Base-by-base conservation (phyloP, 495 filamentous ascomycete species). In the Xylaria intraflava region DNA sequence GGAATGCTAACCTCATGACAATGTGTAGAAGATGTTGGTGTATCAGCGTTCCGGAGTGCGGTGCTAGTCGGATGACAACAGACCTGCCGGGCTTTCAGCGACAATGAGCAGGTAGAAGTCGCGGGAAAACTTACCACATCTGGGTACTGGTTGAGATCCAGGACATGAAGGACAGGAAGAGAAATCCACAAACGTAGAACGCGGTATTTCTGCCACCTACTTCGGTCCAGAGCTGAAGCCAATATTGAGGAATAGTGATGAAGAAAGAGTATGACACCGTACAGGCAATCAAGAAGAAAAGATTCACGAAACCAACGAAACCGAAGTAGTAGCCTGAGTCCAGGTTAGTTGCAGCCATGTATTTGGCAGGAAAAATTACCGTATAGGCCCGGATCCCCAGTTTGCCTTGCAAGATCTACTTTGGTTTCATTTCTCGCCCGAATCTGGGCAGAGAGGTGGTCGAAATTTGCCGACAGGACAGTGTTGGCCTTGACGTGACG, bases 321-420 rank as follows among this genome's bases (percentile, higher is more conserved):
- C 65, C 62, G 20, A 83, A 62, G 49, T 86, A 87, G 58, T 84
- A 86, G 0, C 68, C 73, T 76, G 49, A 3, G 1, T 16, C 10
- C 4, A 2, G 8, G 16, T 49, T 26, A 49, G 31, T 39, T 2
- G 19, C 14, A 17, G 9, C 39, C 16, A 6, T 35, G 5, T 16
- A 9, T 19, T 24, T 36, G n/a, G 3, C 19, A 9, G 17, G 17
- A 12, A 27, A 11, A 9, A 5, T 6, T 61, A 72, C 67, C 27
- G 59, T 86, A 86, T 36, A 84, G 71, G 1, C 77, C 63, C 0
- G 77, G 55, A 52, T 85, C 81, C 6, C 81, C 81, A 1, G 76
- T 73, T 40, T 65, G 59, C 35, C 70, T 51, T 14, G 63, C 49
- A 7, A 63, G 49, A 36, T 68, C 62, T 7, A 22, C 23, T n/a